Conservation (phyloP, 2,329 filamentous ascomycete species). For the Epichloe festucae region DNA sequence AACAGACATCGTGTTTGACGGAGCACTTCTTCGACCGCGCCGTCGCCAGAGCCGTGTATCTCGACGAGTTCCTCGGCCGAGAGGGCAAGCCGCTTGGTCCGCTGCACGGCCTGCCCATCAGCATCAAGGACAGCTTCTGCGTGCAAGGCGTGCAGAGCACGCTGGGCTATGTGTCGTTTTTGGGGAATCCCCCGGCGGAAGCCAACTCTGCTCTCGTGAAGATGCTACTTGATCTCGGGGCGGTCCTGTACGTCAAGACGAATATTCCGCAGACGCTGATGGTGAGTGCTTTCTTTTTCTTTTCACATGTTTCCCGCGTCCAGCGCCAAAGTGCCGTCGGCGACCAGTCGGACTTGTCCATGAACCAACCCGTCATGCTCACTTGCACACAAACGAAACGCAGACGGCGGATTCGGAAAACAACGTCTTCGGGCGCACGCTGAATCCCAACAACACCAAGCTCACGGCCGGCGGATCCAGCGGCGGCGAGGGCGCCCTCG, state of each 20-base stretch:
- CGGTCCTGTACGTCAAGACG: constrained; percentile 27
- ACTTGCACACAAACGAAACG: too few species aligned
- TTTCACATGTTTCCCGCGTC: neutral
- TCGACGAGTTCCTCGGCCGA: constrained; percentile 8
- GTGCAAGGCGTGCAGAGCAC: constrained; percentile 13
- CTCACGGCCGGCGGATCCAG: constrained; percentile 14
- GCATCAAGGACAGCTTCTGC: constrained; percentile 14
- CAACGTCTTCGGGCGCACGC: constrained; percentile 15
- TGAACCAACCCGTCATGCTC: too few species aligned
- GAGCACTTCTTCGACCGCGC: constrained; percentile 32
- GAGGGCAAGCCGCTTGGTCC: constrained; percentile 9
- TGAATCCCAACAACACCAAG: constrained; percentile 21
- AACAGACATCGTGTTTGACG: constrained; percentile 22
- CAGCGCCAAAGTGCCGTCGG: neutral
- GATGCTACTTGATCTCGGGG: constrained; percentile 14
- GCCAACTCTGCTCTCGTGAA: constrained; percentile 13
- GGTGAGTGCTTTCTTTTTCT: constrained; percentile 16
- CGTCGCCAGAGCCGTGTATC: constrained; percentile 6
- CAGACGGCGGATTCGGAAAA: constrained; percentile 27
- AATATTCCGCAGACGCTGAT: constrained; percentile 50
- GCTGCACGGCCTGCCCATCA: constrained; percentile 14
- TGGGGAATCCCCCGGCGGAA: constrained; percentile 10
- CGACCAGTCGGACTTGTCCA: too few species aligned
- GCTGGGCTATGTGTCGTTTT: constrained; percentile 14
- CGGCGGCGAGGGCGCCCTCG: constrained; percentile 13